Conservation (phyloP, 176 grass and related monocot genomes). For the Oropetium thomaeum region DNA sequence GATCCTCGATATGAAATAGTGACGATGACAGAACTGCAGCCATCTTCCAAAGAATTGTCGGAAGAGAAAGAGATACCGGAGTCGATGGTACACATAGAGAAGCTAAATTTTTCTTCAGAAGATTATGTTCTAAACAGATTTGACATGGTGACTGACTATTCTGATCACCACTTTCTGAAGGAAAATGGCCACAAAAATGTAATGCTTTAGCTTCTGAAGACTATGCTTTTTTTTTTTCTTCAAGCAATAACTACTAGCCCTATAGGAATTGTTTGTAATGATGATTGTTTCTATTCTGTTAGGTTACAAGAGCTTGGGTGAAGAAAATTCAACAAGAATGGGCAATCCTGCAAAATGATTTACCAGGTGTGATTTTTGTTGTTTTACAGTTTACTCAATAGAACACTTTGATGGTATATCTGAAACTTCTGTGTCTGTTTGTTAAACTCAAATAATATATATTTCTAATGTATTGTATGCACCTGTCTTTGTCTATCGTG, state of each 20-base stretch:
- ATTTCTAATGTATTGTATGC: conserved; percentile 28
- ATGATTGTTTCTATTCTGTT: conserved; percentile 19
- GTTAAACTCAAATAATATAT: conserved; percentile 7
- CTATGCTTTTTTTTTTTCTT: not conserved
- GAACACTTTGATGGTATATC: too few relatives aligned
- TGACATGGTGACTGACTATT: conserved; percentile 72
- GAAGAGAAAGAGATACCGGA: conserved; percentile 41
- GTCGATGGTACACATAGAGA: conserved; percentile 38
- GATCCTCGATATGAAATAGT: conserved; percentile 58
- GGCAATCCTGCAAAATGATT: conserved; percentile 73
- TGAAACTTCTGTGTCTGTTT: not conserved
- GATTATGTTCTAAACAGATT: conserved; percentile 54
- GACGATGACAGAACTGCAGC: conserved; percentile 42
- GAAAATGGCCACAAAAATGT: conserved; percentile 44
- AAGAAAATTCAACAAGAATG: conserved; percentile 94
- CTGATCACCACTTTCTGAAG: conserved; percentile 81
- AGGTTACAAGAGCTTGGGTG: conserved; percentile 84
- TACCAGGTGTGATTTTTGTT: conserved; percentile 31
- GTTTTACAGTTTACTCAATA: too few relatives aligned
- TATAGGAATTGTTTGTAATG: conserved; percentile 4
- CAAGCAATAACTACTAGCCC: not conserved
- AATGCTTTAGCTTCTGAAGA: conserved; percentile 21
- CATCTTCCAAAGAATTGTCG: conserved; percentile 38
- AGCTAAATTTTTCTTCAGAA: conserved; percentile 32
- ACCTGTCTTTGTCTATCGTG: conserved; percentile 18